Percentiles rank a stretch among this genome's conserved stretches.
Conservation (phyloP, 2,329 filamentous ascomycete species). For the Aspergillus brasiliensis region DNA sequence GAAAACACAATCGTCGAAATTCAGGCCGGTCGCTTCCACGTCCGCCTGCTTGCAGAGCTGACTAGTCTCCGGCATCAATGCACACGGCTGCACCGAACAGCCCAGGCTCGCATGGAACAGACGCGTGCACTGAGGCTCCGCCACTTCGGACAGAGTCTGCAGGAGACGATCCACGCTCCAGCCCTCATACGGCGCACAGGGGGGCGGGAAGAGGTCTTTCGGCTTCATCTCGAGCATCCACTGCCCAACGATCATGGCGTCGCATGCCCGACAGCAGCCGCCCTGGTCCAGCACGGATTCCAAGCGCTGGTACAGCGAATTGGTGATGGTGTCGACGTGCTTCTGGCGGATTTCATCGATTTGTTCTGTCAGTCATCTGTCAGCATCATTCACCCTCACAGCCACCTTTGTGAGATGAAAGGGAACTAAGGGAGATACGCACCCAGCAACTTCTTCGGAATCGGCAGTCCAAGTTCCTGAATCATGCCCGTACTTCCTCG, state of each 20-base stretch:
- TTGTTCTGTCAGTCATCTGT: not conserved
- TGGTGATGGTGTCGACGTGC: not conserved
- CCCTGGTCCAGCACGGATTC: not conserved
- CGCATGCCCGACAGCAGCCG: slow-evolving; percentile 7
- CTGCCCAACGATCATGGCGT: not conserved
- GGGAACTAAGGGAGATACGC: not conserved
- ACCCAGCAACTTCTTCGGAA: not conserved
- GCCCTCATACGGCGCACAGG: not conserved
- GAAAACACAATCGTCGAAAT: too few species aligned
- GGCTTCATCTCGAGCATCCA: not conserved
- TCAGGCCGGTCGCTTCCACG: not conserved
- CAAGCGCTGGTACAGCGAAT: not conserved
- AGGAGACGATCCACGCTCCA: not conserved
- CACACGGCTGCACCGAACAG: not conserved
- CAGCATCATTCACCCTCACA: not conserved
- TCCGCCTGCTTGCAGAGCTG: not conserved
- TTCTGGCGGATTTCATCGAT: not conserved
- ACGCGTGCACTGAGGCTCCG: slow-evolving; percentile 1
- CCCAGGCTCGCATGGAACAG: not conserved
- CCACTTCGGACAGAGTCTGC: not conserved
- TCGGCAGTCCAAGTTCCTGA: not conserved
- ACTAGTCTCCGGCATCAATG: slow-evolving; percentile 1
- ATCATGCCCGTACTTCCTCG: not conserved
- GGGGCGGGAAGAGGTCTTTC: slow-evolving; percentile 4
- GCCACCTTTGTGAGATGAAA: too few species aligned